Conservation (phyloP, 177 flowering plant species). For the Vitis hybrid region DNA sequence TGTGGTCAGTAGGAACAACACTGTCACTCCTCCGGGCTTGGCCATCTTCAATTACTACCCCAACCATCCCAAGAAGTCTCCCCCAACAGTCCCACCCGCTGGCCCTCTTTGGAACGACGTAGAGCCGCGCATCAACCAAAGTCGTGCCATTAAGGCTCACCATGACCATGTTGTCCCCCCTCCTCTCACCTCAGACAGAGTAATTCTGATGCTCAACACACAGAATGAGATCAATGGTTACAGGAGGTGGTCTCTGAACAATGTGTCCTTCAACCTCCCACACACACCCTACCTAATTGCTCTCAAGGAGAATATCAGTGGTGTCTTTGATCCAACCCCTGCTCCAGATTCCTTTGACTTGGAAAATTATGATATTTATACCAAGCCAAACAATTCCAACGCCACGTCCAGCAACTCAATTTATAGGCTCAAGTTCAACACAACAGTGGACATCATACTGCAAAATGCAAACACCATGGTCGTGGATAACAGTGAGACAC, state of each 20-base stretch:
- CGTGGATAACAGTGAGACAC: conserved; percentile 70
- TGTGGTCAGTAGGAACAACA: conserved; percentile 48
- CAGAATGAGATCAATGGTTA: conserved; percentile 59
- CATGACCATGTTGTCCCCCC: conserved; percentile 47
- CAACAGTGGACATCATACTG: conserved; percentile 71
- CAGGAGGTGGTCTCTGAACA: conserved; percentile 67
- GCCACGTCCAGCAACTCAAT: conserved; percentile 51
- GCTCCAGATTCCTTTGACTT: conserved; percentile 63
- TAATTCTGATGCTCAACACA: conserved; percentile 73
- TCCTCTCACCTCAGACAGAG: conserved; percentile 56
- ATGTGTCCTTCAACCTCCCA: conserved; percentile 64
- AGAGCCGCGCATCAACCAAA: conserved; percentile 41
- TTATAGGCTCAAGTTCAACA: conserved; percentile 61
- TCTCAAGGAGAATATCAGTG: conserved; percentile 38
- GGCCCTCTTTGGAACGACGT: conserved; percentile 70
- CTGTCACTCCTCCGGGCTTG: conserved; percentile 53
- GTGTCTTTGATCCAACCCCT: conserved; percentile 44
- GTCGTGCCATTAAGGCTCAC: conserved; percentile 51
- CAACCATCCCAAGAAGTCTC: conserved; percentile 55
- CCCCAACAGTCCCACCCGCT: conserved; percentile 50
- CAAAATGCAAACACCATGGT: conserved; percentile 75
- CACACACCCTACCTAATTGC: conserved; percentile 83
- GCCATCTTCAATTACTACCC: conserved; percentile 83
- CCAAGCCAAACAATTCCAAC: conserved; percentile 31
- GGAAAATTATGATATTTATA: conserved; percentile 51